Percentiles rank a stretch among this genome's conserved stretches.
Conservation (phyloP, 805 yeast species). For the Ogataea ganodermae region DNA sequence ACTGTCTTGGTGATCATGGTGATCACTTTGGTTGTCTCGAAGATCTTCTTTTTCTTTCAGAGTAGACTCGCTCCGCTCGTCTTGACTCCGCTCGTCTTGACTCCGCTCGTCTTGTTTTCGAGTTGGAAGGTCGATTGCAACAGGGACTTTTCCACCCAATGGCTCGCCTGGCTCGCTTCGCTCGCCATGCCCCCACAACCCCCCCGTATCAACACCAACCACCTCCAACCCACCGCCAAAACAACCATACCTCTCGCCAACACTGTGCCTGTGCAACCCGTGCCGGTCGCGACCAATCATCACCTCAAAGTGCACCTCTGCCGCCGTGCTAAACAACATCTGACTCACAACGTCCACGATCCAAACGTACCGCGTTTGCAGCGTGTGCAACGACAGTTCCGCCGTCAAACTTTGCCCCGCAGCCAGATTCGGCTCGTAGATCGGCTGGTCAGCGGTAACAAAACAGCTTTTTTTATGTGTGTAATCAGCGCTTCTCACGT, state of each 20-base stretch:
- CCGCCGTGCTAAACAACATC: conserved; percentile 66
- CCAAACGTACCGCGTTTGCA: conserved; percentile 68
- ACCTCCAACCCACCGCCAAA: conserved; percentile 45
- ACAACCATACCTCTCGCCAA: conserved; percentile 27
- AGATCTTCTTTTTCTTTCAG: too few relatives aligned
- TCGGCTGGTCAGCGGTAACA: conserved; percentile 77
- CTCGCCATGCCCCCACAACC: conserved; percentile 80
- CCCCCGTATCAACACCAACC: conserved; percentile 57
- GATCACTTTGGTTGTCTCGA: too few relatives aligned
- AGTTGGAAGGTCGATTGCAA: too few relatives aligned
- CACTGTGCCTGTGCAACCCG: conserved; percentile 29
- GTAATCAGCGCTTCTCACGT: conserved; percentile 70
- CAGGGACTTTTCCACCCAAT: too few relatives aligned
- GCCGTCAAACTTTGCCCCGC: conserved; percentile 66
- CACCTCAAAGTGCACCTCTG: conserved; percentile 69
- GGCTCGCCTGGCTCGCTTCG: too few relatives aligned
- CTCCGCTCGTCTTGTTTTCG: too few relatives aligned
- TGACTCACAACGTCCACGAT: conserved; percentile 79
- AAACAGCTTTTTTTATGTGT: conserved; percentile 53
- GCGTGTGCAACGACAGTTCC: conserved; percentile 64
- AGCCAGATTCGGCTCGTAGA: conserved; percentile 66
- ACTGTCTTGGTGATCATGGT: too few relatives aligned
- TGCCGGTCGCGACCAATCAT: conserved; percentile 50
- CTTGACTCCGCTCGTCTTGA: too few relatives aligned
- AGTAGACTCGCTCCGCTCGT: too few relatives aligned